Evolutionary conservation across 345 rosid species (phyloP).

Genomic region (Eucalyptus pauciflora): DNA sequence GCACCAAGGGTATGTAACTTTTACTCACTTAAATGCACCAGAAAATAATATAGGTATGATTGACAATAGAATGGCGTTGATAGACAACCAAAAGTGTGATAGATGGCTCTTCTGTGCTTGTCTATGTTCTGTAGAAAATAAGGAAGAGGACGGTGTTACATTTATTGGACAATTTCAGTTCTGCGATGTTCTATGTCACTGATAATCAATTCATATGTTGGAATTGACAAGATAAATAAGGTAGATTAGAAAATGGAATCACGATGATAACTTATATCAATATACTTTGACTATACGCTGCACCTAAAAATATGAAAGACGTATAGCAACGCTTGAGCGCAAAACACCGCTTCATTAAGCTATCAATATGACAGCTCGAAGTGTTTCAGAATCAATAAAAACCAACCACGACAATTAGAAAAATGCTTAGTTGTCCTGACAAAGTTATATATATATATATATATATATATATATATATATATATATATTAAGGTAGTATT

Average conservation of each 20-base stretch:
- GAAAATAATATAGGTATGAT: background rate
- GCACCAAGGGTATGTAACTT: too few relatives aligned
- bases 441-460: background rate
- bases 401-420: background rate
- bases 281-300: background rate
- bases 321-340: background rate
- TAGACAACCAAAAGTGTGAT: background rate
- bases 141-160: background rate
- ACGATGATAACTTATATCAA: background rate
- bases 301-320: background rate
- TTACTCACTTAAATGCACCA: background rate
- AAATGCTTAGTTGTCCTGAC: background rate
- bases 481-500: background rate
- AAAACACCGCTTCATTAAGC: background rate
- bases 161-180: background rate
- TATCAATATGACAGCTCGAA: background rate
- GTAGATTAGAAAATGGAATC: background rate
- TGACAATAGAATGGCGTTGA: background rate
- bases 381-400: background rate
- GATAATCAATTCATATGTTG: background rate
- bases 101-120: background rate
- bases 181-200: background rate
- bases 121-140: background rate
- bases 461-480: too few relatives aligned
- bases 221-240: background rate